These are phyloP conservation scores for Moesziomyces sp. DNA, from an alignment of 1,284 basidiomycete species.

Conservation along the genomic window DNA sequence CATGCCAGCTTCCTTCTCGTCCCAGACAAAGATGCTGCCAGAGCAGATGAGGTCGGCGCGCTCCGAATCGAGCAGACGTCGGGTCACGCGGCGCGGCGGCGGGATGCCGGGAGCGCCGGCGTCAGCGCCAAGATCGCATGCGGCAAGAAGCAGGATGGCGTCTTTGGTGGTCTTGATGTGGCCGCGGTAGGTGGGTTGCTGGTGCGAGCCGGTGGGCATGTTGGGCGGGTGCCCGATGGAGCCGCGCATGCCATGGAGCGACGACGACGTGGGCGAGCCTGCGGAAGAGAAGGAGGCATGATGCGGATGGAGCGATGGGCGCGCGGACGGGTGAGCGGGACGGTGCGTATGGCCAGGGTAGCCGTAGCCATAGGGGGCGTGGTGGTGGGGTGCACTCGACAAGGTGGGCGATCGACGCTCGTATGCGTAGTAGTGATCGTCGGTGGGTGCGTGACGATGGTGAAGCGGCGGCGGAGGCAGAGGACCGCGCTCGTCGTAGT, in stretches of 20 bases:
- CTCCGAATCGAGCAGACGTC: constrained; percentile 63
- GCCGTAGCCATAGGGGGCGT: constrained; percentile 16
- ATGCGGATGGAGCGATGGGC: constrained; percentile 21
- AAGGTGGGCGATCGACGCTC: constrained; percentile 19
- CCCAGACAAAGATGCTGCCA: constrained; percentile 66
- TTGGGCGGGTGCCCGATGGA: constrained; percentile 17
- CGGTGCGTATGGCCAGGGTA: constrained; percentile 28
- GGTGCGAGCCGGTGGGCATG: constrained; percentile 37
- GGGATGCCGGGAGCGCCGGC: constrained; percentile 21
- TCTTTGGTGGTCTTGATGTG: constrained; percentile 65
- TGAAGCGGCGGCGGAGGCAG: constrained; percentile 43
- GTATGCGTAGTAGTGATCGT: constrained; percentile 30
- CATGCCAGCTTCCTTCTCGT: constrained; percentile 69
- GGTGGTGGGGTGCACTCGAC: constrained; percentile 14
- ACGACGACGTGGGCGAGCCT: constrained; percentile 21
- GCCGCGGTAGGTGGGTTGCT: constrained; percentile 63
- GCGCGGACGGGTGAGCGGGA: constrained; percentile 17
- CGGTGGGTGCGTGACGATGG: constrained; percentile 21
- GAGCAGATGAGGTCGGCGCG: constrained; percentile 59
- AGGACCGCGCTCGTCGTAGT: constrained; percentile 45
- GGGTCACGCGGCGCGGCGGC: constrained; percentile 60
- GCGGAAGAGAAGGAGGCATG: constrained; percentile 30
- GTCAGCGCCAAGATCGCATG: constrained; percentile 59
- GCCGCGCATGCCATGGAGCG: constrained; percentile 28
- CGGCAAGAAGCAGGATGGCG: constrained; percentile 63